Evolutionary conservation across 352 stramenopile genomes (phyloP).

Genomic region (Globisporangium okanoganense): DNA sequence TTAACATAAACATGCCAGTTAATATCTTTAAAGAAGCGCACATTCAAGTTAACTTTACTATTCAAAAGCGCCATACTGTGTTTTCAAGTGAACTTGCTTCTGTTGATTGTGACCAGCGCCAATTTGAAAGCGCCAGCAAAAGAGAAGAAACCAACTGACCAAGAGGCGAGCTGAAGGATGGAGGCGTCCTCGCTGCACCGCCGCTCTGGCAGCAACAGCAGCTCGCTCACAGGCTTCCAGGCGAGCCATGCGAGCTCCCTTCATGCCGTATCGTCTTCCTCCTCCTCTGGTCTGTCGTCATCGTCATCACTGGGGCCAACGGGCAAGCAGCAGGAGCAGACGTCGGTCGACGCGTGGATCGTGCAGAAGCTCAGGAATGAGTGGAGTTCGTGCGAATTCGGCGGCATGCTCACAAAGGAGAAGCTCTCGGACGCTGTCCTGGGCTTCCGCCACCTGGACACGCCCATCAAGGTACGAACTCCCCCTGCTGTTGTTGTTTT

Average conservation of each 20-base stretch:
- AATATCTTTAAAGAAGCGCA: too few species aligned
- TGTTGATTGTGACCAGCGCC: too few species aligned
- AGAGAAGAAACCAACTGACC: not conserved
- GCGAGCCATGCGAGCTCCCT: not conserved
- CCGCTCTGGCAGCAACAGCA: not conserved
- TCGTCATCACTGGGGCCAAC: not conserved
- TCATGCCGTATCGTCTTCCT: not conserved
- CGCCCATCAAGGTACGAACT: conserved; percentile 53
- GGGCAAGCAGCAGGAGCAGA: conserved; percentile 15
- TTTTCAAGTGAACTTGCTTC: too few species aligned
- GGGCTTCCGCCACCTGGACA: conserved; percentile 60
- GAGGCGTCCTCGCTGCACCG: not conserved
- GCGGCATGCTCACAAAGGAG: conserved; percentile 48
- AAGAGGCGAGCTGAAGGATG: not conserved
- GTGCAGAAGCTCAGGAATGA: conserved; percentile 72
- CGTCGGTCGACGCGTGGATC: conserved; percentile 59
- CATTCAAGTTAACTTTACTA: too few species aligned
- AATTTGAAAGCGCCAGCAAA: not conserved
- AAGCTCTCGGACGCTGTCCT: conserved; percentile 53
- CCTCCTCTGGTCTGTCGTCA: not conserved
- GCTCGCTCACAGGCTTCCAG: not conserved
- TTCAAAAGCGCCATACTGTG: too few species aligned
- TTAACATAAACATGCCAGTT: too few species aligned
- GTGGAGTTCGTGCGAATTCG: conserved; percentile 73
- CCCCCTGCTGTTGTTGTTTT: not conserved